phyloP scores from a whole-genome alignment of 345 rosid genomes.

The Lumnitzera racemosa region DNA sequence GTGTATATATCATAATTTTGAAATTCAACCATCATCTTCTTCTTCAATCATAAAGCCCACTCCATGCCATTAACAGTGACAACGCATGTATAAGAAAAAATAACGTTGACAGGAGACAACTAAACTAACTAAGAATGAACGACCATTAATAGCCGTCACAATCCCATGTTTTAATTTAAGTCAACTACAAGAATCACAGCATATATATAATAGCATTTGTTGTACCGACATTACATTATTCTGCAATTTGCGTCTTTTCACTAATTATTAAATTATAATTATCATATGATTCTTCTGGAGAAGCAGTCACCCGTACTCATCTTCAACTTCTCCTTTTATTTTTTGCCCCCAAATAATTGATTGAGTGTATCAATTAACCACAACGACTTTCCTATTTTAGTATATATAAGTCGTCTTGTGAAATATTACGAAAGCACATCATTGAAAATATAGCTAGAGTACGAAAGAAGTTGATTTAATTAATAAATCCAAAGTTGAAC shows the following conservation, averaged over 20 bases:
- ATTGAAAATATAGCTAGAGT: too few species aligned
- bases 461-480: too few species aligned
- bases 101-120: neutral
- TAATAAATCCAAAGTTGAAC: neutral
- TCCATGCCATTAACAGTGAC: too few species aligned
- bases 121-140: conserved; percentile 3
- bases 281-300: neutral
- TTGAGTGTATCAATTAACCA: too few species aligned
- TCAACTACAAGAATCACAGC: conserved; percentile 2
- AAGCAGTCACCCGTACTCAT: too few species aligned
- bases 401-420: too few species aligned
- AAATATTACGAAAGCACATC: too few species aligned
- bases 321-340: neutral
- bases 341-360: neutral
- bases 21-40: too few species aligned
- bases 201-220: conserved; percentile 5
- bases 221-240: conserved; percentile 18
- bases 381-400: too few species aligned
- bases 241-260: neutral
- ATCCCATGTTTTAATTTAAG: neutral
- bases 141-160: conserved; percentile 12
- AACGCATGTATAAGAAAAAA: too few species aligned
- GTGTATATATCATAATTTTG: too few species aligned
- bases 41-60: too few species aligned
- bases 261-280: neutral